Conservation (phyloP, 306 rosid genomes). For the Cucumis melo region DNA sequence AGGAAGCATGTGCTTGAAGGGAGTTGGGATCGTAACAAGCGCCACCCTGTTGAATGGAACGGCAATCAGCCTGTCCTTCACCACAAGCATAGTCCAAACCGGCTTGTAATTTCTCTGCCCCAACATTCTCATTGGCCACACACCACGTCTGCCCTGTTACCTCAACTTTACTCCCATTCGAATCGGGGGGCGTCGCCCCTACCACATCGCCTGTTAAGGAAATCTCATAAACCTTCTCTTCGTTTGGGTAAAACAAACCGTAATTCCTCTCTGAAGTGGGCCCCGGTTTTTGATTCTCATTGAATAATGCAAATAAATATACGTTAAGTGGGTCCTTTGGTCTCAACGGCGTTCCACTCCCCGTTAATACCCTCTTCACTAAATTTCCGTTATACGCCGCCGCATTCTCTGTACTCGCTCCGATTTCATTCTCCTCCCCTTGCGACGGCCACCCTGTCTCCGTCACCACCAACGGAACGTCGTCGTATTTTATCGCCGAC, state of each 20-base stretch:
- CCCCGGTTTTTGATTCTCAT: conserved; percentile 57
- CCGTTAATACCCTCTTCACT: conserved; percentile 32
- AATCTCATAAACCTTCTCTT: conserved; percentile 48
- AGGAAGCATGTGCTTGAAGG: conserved; percentile 77
- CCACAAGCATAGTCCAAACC: conserved; percentile 77
- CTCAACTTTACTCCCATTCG: conserved; percentile 26
- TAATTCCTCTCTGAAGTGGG: conserved; percentile 78
- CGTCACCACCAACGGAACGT: conserved; percentile 31
- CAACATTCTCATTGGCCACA: conserved; percentile 42
- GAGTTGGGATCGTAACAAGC: conserved; percentile 65
- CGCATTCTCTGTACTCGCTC: conserved; percentile 47
- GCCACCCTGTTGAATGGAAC: conserved; percentile 46
- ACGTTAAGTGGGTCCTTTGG: conserved; percentile 32
- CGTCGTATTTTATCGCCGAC: conserved; percentile 46
- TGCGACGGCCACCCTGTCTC: conserved; percentile 86
- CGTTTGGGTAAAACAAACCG: conserved; percentile 56
- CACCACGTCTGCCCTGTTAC: conserved; percentile 49
- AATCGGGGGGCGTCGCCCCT: neutral
- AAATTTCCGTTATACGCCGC: conserved; percentile 75
- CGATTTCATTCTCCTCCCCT: conserved; percentile 57
- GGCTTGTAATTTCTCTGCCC: conserved; percentile 29
- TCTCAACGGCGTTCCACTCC: conserved; percentile 52
- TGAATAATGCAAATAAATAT: conserved; percentile 56
- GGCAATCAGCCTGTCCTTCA: conserved; percentile 72
- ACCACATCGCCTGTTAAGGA: conserved; percentile 16